Percentiles rank a stretch among this genome's conserved stretches.
phyloP scores from a whole-genome alignment of 140 eudicot species.

The Bidens hawaiensis region DNA sequence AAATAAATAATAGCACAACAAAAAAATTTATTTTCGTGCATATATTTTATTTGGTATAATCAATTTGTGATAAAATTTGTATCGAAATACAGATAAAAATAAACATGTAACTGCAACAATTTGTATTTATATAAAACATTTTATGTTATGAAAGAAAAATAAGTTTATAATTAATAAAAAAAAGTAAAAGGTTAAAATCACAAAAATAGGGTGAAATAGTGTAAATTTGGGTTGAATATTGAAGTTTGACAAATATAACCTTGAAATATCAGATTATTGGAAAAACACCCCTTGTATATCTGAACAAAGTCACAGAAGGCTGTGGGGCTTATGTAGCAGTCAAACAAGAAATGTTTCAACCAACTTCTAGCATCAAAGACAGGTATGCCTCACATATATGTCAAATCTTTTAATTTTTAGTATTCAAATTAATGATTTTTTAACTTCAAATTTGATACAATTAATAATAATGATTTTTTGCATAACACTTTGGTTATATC shows the following conservation, averaged over 20 bases:
- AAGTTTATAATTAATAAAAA: too few relatives aligned
- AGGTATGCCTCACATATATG: conserved; percentile 28
- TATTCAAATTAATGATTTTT: background rate
- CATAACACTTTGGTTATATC: too few relatives aligned
- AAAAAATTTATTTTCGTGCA: too few relatives aligned
- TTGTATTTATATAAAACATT: too few relatives aligned
- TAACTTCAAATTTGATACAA: background rate
- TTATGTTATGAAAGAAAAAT: too few relatives aligned
- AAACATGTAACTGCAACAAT: too few relatives aligned
- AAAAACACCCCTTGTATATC: conserved; percentile 87
- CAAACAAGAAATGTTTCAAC: conserved; percentile 97
- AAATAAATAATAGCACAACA: background rate
- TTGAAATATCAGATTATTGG: conserved; percentile 70
- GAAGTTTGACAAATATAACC: conserved; percentile 2
- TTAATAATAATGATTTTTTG: too few relatives aligned
- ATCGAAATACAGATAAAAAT: too few relatives aligned
- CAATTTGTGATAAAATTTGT: too few relatives aligned
- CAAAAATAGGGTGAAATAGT: too few relatives aligned
- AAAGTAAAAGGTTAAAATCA: too few relatives aligned
- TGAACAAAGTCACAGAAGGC: conserved; percentile 85
- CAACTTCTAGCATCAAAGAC: conserved; percentile 96
- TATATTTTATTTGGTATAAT: too few relatives aligned
- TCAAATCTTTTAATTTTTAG: background rate
- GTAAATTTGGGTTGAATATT: background rate
- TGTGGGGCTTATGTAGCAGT: conserved; percentile 97